Conservation (phyloP, 768 basidiomycete genomes). For the Hysterangium stoloniferum region DNA sequence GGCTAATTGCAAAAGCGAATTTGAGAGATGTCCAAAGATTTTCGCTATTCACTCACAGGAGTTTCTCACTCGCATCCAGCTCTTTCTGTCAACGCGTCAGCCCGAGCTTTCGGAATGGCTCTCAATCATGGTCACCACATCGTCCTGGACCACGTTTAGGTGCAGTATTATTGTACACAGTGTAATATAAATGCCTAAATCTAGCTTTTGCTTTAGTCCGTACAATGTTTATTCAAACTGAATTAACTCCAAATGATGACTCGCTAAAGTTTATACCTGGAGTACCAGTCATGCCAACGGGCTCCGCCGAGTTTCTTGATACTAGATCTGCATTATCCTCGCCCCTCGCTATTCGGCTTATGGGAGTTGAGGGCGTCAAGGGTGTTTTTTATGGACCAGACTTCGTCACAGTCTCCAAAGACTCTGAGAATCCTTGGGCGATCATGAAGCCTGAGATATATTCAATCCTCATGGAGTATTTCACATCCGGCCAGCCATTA, state of each 20-base stretch:
- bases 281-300: slow-evolving; percentile 75
- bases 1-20: too few species aligned
- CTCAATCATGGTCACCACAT: too few species aligned
- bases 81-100: too few species aligned
- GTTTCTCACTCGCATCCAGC: too few species aligned
- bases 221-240: slow-evolving; percentile 98
- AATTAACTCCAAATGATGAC: slow-evolving; percentile 94
- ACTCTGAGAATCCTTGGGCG: slow-evolving; percentile 76
- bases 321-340: slow-evolving; percentile 80
- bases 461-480: slow-evolving; percentile 93
- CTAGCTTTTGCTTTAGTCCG: slow-evolving; percentile 43
- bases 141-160: too few species aligned
- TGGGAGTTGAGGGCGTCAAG: slow-evolving; percentile 89
- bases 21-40: too few species aligned
- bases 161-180: too few species aligned
- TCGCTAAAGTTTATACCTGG: slow-evolving; percentile 98
- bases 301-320: slow-evolving; percentile 92
- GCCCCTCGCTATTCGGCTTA: slow-evolving; percentile 88
- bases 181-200: too few species aligned
- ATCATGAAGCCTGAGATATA: slow-evolving; percentile 96
- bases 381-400: slow-evolving; percentile 95
- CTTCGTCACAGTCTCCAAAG: slow-evolving; percentile 95
- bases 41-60: too few species aligned
- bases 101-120: too few species aligned
- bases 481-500: slow-evolving; percentile 81